Evolutionary conservation across 208 protist species (phyloP).

Genomic region (Leishmania tropica): DNA sequence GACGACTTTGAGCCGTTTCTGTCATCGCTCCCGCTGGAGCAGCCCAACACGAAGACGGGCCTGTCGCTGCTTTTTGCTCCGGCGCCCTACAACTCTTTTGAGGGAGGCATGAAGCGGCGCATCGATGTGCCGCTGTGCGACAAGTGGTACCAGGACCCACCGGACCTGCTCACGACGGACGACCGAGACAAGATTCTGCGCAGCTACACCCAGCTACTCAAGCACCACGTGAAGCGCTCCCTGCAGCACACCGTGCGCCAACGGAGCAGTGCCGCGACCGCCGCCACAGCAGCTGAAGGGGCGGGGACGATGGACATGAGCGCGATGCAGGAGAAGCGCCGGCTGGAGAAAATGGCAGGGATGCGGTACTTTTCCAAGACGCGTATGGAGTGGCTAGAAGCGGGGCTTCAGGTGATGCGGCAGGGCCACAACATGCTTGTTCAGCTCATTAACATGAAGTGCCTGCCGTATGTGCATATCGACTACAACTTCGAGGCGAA

Average conservation of each 20-base stretch:
- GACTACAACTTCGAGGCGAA: slow-evolving; percentile 99
- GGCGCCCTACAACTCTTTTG: slow-evolving; percentile 96
- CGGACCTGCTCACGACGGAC: slow-evolving; percentile 64
- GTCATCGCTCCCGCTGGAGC: slow-evolving; percentile 89
- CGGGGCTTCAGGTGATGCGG: slow-evolving; percentile 99
- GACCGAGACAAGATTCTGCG: slow-evolving; percentile 95
- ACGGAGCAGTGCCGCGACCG: slow-evolving; percentile 15
- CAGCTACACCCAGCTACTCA: slow-evolving; percentile 99
- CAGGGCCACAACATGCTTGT: slow-evolving; percentile 99
- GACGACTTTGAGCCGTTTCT: slow-evolving; percentile 85
- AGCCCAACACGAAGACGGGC: slow-evolving; percentile 91
- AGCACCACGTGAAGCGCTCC: slow-evolving; percentile 99
- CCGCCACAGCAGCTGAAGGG: slow-evolving; percentile 5
- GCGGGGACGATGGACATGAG: slow-evolving; percentile 13
- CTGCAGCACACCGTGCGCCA: slow-evolving; percentile 89
- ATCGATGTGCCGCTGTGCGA: slow-evolving; percentile 99
- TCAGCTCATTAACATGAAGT: slow-evolving; percentile 99
- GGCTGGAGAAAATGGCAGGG: slow-evolving; percentile 93
- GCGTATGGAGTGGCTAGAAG: slow-evolving; percentile 99
- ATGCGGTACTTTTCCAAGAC: slow-evolving; percentile 99
- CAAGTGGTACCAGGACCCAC: slow-evolving; percentile 97
- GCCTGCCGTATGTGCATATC: slow-evolving; percentile 99
- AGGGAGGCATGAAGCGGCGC: slow-evolving; percentile 94
- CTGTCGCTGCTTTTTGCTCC: slow-evolving; percentile 98
- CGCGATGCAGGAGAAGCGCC: slow-evolving; percentile 35